Base-by-base conservation (phyloP, 768 basidiomycete genomes). In the Psilocybe cubensis region DNA sequence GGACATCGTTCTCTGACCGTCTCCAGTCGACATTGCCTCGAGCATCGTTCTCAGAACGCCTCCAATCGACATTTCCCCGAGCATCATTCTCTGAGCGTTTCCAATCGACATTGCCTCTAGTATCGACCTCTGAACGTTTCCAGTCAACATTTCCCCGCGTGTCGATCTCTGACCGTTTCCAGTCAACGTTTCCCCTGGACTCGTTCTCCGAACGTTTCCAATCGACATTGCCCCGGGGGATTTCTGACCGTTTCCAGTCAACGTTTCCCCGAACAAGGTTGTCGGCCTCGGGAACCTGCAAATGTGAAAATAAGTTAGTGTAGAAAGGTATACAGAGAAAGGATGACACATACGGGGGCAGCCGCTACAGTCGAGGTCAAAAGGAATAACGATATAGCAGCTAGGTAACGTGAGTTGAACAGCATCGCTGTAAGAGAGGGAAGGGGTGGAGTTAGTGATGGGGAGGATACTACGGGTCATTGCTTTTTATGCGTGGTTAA, bases 401-500 rank as follows among this genome's bases (percentile, higher is more conserved):
- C 61, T 46, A 76, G 60, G 55, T 74, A 73, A 60, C 70, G 73
- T 65, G 70, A 65, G 57, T 60, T 69, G 61, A 74, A 67, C 29
- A 72, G 58, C 74, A 76, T 76, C 43, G 61, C 57, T 58, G 57
- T 53, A 48, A 58, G 47, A 52, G 62, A 62, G 63, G 61, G 59
- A 60, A n/a, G 35, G 53, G 56, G 61, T 62, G 66, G 63, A 60
- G 63, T 63, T 67, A 66, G 52, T 64, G 61, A 59, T 60, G 61
- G 57, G 58, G 63, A 53, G 64, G 61, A 54, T 27, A 52, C 57
- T 41, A 62, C 56, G 53, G 60, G 47, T 55, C 56, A 66, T 61
- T 64, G 61, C 70, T 70, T 71, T 73, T 74, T 77, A 75, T 75
- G 73, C 64, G 57, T 67, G 59, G 58, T 63, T 68, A 66, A 38